Evolutionary conservation across 78 protist species (phyloP).

Genomic region (Monocercomonoides exilis): DNA sequence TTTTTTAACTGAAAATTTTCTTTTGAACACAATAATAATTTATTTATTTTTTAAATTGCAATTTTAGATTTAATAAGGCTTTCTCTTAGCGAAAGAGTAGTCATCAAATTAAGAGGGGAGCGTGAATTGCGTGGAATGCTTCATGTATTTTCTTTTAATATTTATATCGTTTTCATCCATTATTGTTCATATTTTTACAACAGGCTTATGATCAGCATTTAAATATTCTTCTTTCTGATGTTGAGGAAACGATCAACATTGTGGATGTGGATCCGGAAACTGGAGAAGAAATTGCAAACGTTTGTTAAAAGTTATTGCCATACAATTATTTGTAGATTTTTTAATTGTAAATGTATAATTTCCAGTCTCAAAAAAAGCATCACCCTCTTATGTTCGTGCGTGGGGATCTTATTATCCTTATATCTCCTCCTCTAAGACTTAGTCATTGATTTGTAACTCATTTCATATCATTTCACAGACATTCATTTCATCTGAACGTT

Average conservation of each 20-base stretch:
- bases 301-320: not conserved
- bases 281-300: constrained; percentile 72
- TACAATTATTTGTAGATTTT: not conserved
- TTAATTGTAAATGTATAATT: not conserved
- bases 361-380: constrained; percentile 56
- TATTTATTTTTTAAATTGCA: too few relatives aligned
- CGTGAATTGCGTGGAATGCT: constrained; percentile 84
- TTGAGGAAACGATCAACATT: constrained; percentile 75
- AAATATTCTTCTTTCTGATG: constrained; percentile 89
- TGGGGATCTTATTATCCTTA: constrained; percentile 86
- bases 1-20: too few relatives aligned
- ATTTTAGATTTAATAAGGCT: constrained; percentile 76
- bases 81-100: constrained; percentile 77
- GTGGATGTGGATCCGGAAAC: constrained; percentile 69
- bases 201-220: constrained; percentile 92
- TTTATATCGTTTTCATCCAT: not conserved
- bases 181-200: not conserved
- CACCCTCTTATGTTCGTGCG: constrained; percentile 82
- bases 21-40: too few relatives aligned
- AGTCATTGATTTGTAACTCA: not conserved
- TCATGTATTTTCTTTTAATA: constrained; percentile 54
- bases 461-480: not conserved
- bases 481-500: too few relatives aligned
- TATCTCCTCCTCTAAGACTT: constrained; percentile 83
- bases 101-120: constrained; percentile 81